Conservation (phyloP, 2,329 filamentous ascomycete species). For the Aspergillus floridensis region DNA sequence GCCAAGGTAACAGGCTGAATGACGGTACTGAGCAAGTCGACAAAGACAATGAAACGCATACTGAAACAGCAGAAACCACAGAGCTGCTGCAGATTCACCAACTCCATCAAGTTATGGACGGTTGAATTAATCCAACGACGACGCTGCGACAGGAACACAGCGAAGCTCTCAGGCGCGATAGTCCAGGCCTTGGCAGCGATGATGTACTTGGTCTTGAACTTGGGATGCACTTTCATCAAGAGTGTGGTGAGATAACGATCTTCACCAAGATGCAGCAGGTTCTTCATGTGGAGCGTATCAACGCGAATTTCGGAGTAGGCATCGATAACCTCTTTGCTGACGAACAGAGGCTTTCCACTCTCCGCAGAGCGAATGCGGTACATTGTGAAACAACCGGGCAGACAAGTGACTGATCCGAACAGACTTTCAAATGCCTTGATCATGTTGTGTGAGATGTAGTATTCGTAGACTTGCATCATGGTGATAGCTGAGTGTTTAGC, state of each 20-base stretch:
- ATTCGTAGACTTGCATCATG: constrained; percentile 99
- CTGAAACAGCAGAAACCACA: constrained; percentile 99
- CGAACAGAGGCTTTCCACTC: constrained; percentile 91
- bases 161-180: constrained; percentile 90
- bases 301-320: constrained; percentile 90
- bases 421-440: constrained; percentile 96
- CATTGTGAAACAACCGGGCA: constrained; percentile 99
- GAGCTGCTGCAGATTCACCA: constrained; percentile 87
- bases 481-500: constrained; percentile 90
- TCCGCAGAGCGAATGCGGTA: constrained; percentile 94
- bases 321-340: constrained; percentile 87
- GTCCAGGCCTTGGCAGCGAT: constrained; percentile 92
- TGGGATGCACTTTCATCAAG: constrained; percentile 84
- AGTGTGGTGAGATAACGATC: constrained; percentile 96
- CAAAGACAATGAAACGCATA: constrained; percentile 96
- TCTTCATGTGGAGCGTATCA: constrained; percentile 98
- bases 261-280: constrained; percentile 91
- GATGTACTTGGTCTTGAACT: constrained; percentile 98
- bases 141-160: constrained; percentile 94
- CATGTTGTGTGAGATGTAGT: constrained; percentile 97
- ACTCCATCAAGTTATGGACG: constrained; percentile 93
- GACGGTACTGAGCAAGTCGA: constrained; percentile 88
- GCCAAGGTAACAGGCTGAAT: constrained; percentile 87
- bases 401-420: constrained; percentile 94
- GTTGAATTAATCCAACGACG: constrained; percentile 99